These are phyloP conservation scores for Rhodotorula sp. DNA, from an alignment of 1,284 basidiomycete genomes.

Conservation along the genomic window DNA sequence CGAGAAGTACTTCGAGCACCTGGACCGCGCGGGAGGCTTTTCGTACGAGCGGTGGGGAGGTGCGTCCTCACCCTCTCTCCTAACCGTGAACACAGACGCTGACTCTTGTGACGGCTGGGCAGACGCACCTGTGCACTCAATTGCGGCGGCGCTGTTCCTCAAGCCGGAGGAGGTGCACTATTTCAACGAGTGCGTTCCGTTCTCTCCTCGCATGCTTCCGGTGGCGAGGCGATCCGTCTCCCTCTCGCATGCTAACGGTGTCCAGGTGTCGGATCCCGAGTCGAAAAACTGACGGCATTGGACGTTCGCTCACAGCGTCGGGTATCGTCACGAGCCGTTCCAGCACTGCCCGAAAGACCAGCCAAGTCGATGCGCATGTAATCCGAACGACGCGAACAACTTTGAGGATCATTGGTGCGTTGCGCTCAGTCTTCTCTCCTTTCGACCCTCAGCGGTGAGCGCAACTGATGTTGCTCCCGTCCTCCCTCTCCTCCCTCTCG, in stretches of 20 bases:
- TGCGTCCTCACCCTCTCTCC: background rate
- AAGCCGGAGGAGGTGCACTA: conserved; percentile 57
- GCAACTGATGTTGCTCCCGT: too few relatives aligned
- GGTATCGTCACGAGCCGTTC: conserved; percentile 18
- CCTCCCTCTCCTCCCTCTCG: too few relatives aligned
- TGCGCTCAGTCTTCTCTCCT: too few relatives aligned
- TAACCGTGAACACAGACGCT: background rate
- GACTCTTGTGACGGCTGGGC: background rate
- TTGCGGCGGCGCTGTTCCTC: conserved; percentile 68
- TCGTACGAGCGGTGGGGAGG: conserved; percentile 57
- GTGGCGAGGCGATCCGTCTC: too few relatives aligned
- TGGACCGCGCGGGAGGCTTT: conserved; percentile 76
- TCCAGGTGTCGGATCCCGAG: too few relatives aligned
- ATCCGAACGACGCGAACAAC: conserved; percentile 28
- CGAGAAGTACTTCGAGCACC: conserved; percentile 65
- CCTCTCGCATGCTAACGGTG: too few relatives aligned
- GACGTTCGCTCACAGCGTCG: background rate
- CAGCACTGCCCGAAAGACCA: conserved; percentile 61
- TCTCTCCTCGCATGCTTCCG: background rate
- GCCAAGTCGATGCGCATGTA: conserved; percentile 55
- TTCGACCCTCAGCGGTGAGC: too few relatives aligned
- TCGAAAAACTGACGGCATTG: background rate
- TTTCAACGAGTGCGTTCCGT: conserved; percentile 36
- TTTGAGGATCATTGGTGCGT: conserved; percentile 22
- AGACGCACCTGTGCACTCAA: conserved; percentile 73